These are phyloP conservation scores for Cyberlindnera mycetangii DNA, from an alignment of 805 yeast species.

Conservation along the genomic window DNA sequence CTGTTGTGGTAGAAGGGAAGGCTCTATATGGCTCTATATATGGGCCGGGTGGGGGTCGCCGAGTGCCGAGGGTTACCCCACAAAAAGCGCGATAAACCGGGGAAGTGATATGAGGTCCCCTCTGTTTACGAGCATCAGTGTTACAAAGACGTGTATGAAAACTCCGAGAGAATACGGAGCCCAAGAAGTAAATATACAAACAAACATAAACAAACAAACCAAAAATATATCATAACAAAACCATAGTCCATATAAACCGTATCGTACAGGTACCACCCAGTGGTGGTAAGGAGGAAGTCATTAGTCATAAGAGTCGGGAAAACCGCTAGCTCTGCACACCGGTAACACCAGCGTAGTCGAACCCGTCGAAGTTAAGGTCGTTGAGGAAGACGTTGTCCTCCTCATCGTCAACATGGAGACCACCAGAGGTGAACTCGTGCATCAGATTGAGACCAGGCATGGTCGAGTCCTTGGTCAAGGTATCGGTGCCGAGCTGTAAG, in stretches of 20 bases:
- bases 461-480: neutral
- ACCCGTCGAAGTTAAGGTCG: slow-evolving; percentile 17
- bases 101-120: no score
- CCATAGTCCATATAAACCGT: neutral
- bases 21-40: neutral
- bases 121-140: no score
- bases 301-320: neutral
- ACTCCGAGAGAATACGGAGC: neutral
- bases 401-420: slow-evolving; percentile 6
- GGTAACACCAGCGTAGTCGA: slow-evolving; percentile 1
- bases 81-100: slow-evolving; percentile 1
- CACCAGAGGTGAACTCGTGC: slow-evolving; percentile 6
- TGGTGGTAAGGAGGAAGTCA: neutral
- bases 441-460: slow-evolving; percentile 9
- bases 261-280: no score
- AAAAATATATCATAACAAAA: neutral
- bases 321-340: neutral
- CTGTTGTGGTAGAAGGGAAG: neutral
- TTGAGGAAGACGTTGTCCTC: slow-evolving; percentile 19
- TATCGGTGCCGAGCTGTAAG: neutral
- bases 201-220: neutral
- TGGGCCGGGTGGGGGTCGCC: no score
- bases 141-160: no score
- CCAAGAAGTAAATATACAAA: neutral
- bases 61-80: no score